These are phyloP conservation scores for Hortiboletus campestris DNA, from an alignment of 768 basidiomycete species.

Conservation along the genomic window DNA sequence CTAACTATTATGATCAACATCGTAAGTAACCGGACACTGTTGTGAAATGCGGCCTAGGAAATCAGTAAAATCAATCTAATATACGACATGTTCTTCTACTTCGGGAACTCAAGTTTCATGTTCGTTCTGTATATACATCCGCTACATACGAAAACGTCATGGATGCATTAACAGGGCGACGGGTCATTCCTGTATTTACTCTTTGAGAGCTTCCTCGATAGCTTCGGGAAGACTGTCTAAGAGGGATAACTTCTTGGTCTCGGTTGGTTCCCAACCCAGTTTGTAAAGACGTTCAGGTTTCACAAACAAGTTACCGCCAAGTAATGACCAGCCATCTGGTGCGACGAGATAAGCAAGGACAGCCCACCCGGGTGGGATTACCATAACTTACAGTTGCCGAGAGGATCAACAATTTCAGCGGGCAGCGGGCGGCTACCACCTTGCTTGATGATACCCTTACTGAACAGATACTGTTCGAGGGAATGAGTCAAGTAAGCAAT, in stretches of 20 bases:
- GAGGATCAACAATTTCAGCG: constrained; percentile 33
- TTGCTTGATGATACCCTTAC: constrained; percentile 34
- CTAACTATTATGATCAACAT: constrained; percentile 1
- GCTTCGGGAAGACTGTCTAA: constrained; percentile 30
- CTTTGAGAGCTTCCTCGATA: constrained; percentile 25
- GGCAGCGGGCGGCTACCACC: constrained; percentile 35
- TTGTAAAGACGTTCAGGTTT: constrained; percentile 34
- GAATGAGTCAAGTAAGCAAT: neutral
- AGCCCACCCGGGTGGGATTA: neutral
- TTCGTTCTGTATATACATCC: constrained; percentile 7
- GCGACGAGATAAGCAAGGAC: neutral
- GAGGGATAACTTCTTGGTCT: constrained; percentile 26
- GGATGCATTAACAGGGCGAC: neutral
- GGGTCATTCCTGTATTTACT: neutral
- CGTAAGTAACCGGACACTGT: constrained; percentile 4
- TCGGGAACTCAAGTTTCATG: neutral
- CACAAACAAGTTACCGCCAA: constrained; percentile 40
- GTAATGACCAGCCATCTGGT: constrained; percentile 40
- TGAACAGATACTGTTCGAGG: constrained; percentile 30
- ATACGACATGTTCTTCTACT: neutral
- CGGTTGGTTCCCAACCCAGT: constrained; percentile 40
- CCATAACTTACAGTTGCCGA: constrained; percentile 38
- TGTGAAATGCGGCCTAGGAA: neutral
- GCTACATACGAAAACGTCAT: neutral
- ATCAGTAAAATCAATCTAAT: neutral